Base-by-base conservation (phyloP, 2,329 filamentous ascomycete species). In the Raffaelea albimanens region DNA sequence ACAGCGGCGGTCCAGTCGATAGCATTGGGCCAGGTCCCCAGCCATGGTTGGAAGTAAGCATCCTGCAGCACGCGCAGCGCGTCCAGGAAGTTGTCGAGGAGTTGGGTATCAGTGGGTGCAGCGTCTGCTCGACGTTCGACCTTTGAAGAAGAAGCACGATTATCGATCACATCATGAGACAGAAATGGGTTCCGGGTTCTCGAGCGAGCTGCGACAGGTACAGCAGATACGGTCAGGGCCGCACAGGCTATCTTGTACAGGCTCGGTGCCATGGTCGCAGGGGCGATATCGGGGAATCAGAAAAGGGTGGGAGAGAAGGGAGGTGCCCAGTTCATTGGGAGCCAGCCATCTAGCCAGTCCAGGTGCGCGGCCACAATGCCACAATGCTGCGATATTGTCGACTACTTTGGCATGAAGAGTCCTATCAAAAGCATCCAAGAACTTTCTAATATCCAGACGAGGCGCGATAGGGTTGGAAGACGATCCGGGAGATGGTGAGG, bases 1-100 rank as follows among this genome's bases (percentile, higher is more conserved):
- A 96, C 87, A 4, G 91, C 90, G 18, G 82, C 83, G 0, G 91
- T 97, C 91, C 91, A 97, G 67, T 96, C 91, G 58, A 95, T 96
- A 29, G 86, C 78, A 1, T 74, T 73, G 1, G 89, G 87, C 87
- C 90, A 97, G 22, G 80, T 88, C 11, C 86, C 89, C 33, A 84
- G 69, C 73, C 85, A 85, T 4, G 83, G 67, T 42, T 81, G 75
- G 61, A 93, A 96, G 66, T 88, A 95, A 22, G 74, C 69, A 45
- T 78, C 71, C 62, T 96, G 89, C 73, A 96, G 80, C 5, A 83
- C 79, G 42, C 80, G 72, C 52, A 96, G 71, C 5, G 87, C 84
- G 43, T 74, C 63, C 42, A 85, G 67, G 19, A 82, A 69, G 51
- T 76, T 63, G 29, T 70, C 64, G 1, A 79, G 39, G 4, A 55